Percentiles rank a stretch among this genome's conserved stretches.
phyloP scores from a whole-genome alignment of 495 filamentous ascomycete genomes.

The Venustampulla echinocandica region DNA sequence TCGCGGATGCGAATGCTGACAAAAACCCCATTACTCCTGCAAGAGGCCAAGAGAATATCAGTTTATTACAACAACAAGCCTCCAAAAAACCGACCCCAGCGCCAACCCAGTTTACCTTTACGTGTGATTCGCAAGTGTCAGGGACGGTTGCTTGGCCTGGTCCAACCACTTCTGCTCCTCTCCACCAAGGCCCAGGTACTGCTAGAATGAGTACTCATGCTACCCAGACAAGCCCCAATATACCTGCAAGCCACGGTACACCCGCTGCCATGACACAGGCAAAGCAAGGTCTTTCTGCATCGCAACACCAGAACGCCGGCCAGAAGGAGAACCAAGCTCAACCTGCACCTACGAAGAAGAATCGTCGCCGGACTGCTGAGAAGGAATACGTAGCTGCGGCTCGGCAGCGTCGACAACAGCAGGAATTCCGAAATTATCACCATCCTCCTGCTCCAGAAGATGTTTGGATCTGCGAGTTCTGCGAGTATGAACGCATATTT shows the following conservation, averaged over 20 bases:
- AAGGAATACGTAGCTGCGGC: constrained; percentile 57
- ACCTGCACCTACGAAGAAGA: constrained; percentile 28
- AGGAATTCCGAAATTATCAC: constrained; percentile 66
- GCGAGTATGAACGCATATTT: constrained; percentile 82
- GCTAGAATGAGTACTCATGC: constrained; percentile 44
- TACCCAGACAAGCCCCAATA: constrained; percentile 53
- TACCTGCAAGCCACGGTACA: constrained; percentile 29
- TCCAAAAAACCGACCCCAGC: constrained; percentile 49
- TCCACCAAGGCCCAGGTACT: constrained; percentile 17
- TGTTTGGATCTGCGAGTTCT: constrained; percentile 92
- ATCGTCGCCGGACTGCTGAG: constrained; percentile 47
- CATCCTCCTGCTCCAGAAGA: constrained; percentile 67
- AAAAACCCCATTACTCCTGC: constrained; percentile 51
- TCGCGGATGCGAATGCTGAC: constrained; percentile 83
- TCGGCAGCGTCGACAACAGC: constrained; percentile 57
- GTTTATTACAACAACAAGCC: constrained; percentile 62
- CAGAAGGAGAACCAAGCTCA: constrained; percentile 22
- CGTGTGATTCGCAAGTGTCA: constrained; percentile 55
- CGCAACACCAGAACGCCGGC: constrained; percentile 20
- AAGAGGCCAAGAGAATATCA: constrained; percentile 61
- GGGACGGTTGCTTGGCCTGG: constrained; percentile 39
- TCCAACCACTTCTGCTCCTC: constrained; percentile 5
- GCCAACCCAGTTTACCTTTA: constrained; percentile 87
- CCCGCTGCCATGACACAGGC: constrained; percentile 27
- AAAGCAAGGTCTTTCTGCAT: constrained; percentile 27